Evolutionary conservation across 2,329 filamentous ascomycete species (phyloP).

Genomic region (Rutstroemia sp.): DNA sequence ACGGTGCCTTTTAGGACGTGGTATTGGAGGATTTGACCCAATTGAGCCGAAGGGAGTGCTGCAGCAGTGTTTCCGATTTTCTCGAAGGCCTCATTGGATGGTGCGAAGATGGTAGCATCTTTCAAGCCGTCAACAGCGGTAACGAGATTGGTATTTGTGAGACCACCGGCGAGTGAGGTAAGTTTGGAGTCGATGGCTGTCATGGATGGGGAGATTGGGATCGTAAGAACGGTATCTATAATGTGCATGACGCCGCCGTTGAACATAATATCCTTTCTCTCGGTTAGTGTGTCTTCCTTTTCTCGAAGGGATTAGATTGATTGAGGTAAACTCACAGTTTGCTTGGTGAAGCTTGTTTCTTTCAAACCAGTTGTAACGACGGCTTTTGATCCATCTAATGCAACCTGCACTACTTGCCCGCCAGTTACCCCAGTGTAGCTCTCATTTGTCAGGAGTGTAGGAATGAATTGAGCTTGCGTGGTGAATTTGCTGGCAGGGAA

Average conservation of each 20-base stretch:
- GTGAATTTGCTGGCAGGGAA: conserved; percentile 22
- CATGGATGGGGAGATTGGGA: conserved; percentile 34
- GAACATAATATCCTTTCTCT: conserved; percentile 38
- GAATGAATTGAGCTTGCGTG: conserved; percentile 34
- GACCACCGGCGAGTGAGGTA: conserved; percentile 31
- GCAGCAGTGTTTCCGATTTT: conserved; percentile 30
- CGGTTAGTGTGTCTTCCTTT: conserved; percentile 29
- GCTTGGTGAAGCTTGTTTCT: conserved; percentile 29
- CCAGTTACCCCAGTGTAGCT: conserved; percentile 41
- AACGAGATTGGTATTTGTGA: conserved; percentile 28
- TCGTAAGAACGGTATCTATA: conserved; percentile 43
- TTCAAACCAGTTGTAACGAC: conserved; percentile 6
- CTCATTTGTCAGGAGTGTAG: conserved; percentile 37
- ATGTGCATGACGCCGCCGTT: conserved; percentile 44
- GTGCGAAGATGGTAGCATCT: conserved; percentile 45
- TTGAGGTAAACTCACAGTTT: conserved; percentile 36
- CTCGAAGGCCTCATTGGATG: conserved; percentile 31
- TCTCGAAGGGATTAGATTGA: too few species aligned
- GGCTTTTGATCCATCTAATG: not conserved
- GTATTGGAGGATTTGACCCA: conserved; percentile 30
- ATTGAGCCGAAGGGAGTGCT: conserved; percentile 23
- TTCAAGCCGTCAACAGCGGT: conserved; percentile 31
- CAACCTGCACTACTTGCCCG: conserved; percentile 38
- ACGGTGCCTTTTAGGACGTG: conserved; percentile 7
- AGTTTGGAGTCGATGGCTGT: conserved; percentile 33